Percentiles rank a stretch among this genome's conserved stretches.
These are phyloP conservation scores for Aspergillus indologenus DNA, from an alignment of 495 filamentous ascomycete genomes.

Conservation along the genomic window DNA sequence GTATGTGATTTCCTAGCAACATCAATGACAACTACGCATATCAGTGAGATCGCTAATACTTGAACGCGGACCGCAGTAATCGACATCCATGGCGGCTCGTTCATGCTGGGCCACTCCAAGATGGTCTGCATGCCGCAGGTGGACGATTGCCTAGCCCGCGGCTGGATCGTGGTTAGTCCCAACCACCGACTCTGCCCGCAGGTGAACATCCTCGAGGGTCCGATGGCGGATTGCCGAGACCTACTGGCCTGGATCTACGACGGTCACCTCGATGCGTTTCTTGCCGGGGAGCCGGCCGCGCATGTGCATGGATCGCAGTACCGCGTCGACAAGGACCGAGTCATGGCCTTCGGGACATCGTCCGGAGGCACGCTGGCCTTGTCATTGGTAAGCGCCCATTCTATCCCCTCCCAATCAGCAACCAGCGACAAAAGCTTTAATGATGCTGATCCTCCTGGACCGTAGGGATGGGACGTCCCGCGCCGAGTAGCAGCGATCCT, in stretches of 20 bases:
- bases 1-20: constrained; percentile 19
- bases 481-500: constrained; percentile 31
- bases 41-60: not conserved
- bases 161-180: constrained; percentile 39
- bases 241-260: constrained; percentile 29
- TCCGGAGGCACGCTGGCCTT: constrained; percentile 32
- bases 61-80: constrained; percentile 25
- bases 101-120: constrained; percentile 36
- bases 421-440: constrained; percentile 3
- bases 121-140: constrained; percentile 34
- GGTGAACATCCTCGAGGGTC: constrained; percentile 6
- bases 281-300: constrained; percentile 6
- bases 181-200: constrained; percentile 10
- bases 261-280: constrained; percentile 20
- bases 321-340: constrained; percentile 26
- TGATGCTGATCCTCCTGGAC: not conserved
- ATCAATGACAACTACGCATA: not conserved
- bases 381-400: constrained; percentile 23
- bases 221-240: constrained; percentile 21
- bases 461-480: constrained; percentile 28
- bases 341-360: constrained; percentile 36
- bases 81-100: constrained; percentile 39
- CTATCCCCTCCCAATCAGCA: not conserved
- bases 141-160: constrained; percentile 32
- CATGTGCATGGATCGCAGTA: constrained; percentile 7